A percentile compares a stretch with the other conserved stretches of the same genome.
These are phyloP conservation scores for Fusarium chaquense DNA, from an alignment of 2,329 filamentous ascomycete genomes.

Conservation along the genomic window DNA sequence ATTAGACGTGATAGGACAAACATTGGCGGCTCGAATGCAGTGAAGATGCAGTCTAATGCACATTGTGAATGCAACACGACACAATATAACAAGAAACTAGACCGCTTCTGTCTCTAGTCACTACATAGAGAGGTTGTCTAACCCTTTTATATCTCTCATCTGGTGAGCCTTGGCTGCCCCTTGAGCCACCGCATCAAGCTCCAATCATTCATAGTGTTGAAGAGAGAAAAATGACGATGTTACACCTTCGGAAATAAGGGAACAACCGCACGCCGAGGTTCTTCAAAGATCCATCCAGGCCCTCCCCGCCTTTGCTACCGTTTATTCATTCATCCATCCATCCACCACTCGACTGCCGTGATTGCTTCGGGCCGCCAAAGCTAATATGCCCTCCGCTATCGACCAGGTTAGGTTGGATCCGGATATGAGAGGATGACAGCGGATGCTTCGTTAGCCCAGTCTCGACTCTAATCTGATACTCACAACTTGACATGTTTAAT, in stretches of 20 bases:
- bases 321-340: conserved; percentile 8
- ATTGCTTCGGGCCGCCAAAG: conserved; percentile 40
- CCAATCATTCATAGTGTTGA: conserved; percentile 7
- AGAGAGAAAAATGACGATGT: conserved; percentile 12
- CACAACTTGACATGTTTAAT: conserved; percentile 20
- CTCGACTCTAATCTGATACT: conserved; percentile 12
- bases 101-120: neutral
- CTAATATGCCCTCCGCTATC: conserved; percentile 34
- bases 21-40: conserved; percentile 23
- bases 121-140: neutral
- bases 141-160: conserved; percentile 18
- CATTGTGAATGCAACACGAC: conserved; percentile 14
- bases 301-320: neutral
- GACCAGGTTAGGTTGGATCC: conserved; percentile 17
- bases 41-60: conserved; percentile 7
- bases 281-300: conserved; percentile 22
- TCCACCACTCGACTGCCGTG: conserved; percentile 37
- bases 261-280: conserved; percentile 29
- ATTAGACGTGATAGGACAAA: conserved; percentile 21
- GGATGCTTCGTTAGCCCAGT: conserved; percentile 4
- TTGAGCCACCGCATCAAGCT: conserved; percentile 4
- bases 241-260: conserved; percentile 34
- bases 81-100: neutral
- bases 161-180: conserved; percentile 27
- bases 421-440: conserved; percentile 21